Evolutionary conservation across 2,329 filamentous ascomycete species (phyloP).

Genomic region (Cladosporium sp.): DNA sequence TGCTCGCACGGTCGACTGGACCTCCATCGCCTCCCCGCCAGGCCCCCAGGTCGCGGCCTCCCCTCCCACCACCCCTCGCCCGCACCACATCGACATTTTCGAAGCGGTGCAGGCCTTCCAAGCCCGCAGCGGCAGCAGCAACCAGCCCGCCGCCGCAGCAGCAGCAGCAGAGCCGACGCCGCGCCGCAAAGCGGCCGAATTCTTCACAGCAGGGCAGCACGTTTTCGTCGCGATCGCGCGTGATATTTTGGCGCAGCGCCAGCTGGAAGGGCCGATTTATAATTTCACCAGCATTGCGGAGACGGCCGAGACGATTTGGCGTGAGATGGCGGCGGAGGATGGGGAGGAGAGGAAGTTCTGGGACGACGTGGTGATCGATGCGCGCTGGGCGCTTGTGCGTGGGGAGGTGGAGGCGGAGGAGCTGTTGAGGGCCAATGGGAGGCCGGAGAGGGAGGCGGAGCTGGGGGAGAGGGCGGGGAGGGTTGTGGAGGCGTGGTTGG

Average conservation of each 20-base stretch:
- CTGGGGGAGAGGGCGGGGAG: conserved; percentile 9
- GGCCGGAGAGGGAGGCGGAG: conserved; percentile 10
- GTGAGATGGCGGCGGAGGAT: neutral
- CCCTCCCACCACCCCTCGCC: too few species aligned
- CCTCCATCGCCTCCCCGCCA: too few species aligned
- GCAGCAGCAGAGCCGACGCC: conserved; percentile 13
- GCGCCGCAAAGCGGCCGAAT: conserved; percentile 13
- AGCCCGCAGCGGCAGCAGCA: neutral
- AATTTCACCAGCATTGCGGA: conserved; percentile 11
- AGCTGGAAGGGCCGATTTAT: neutral
- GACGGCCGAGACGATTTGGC: conserved; percentile 17
- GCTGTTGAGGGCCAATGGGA: conserved; percentile 16
- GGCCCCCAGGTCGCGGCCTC: too few species aligned
- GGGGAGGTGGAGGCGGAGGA: conserved; percentile 7
- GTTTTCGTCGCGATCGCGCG: conserved; percentile 19
- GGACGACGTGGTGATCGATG: conserved; percentile 15
- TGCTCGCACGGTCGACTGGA: too few species aligned
- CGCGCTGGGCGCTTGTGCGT: conserved; percentile 13
- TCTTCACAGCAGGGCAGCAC: conserved; percentile 16
- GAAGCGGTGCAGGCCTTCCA: neutral
- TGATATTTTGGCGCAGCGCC: conserved; percentile 13
- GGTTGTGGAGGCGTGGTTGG: conserved; percentile 17
- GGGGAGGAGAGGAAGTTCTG: conserved; percentile 16
- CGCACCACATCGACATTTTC: too few species aligned
- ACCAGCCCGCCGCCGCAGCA: neutral